Evolutionary conservation across 2,329 filamentous ascomycete genomes (phyloP).

Genomic region (Lasiodiplodia hormozganensis): DNA sequence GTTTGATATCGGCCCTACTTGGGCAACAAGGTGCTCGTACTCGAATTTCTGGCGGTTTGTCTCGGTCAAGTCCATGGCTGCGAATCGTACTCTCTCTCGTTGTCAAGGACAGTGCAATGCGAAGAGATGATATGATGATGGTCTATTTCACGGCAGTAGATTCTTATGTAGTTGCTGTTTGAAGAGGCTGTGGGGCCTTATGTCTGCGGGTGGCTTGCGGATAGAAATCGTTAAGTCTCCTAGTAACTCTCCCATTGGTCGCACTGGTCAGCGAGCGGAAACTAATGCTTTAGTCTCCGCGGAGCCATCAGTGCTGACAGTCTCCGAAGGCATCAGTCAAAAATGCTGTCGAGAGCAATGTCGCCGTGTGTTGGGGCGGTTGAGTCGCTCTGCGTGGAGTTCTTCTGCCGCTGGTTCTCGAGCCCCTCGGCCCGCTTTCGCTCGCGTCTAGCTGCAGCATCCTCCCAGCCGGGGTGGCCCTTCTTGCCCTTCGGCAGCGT

Average conservation of each 20-base stretch:
- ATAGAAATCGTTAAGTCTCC: slow-evolving; percentile 29
- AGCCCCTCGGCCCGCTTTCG: slow-evolving; percentile 56
- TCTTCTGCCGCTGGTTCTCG: slow-evolving; percentile 18
- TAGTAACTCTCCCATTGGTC: slow-evolving; percentile 33
- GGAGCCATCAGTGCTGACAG: not conserved
- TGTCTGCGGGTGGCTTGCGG: slow-evolving; percentile 13
- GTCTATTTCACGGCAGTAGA: slow-evolving; percentile 2
- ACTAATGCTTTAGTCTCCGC: slow-evolving; percentile 24
- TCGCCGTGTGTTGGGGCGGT: slow-evolving; percentile 5
- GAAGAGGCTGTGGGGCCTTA: slow-evolving; percentile 1
- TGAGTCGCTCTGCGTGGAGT: slow-evolving; percentile 4
- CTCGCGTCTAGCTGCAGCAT: slow-evolving; percentile 45
- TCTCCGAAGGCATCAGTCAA: slow-evolving; percentile 12
- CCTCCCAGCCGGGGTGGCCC: slow-evolving; percentile 49
- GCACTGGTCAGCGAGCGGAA: not conserved
- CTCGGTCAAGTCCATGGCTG: slow-evolving; percentile 36
- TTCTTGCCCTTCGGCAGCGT: slow-evolving; percentile 37
- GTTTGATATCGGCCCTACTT: not conserved
- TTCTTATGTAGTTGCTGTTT: slow-evolving; percentile 1
- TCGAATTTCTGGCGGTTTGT: slow-evolving; percentile 47
- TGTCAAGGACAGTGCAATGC: not conserved
- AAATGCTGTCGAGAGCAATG: slow-evolving; percentile 26
- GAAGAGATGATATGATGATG: not conserved
- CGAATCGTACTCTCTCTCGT: not conserved
- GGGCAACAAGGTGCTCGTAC: slow-evolving; percentile 32